Base-by-base conservation (phyloP, 148 eudicot species). In the Cornus controversa region DNA sequence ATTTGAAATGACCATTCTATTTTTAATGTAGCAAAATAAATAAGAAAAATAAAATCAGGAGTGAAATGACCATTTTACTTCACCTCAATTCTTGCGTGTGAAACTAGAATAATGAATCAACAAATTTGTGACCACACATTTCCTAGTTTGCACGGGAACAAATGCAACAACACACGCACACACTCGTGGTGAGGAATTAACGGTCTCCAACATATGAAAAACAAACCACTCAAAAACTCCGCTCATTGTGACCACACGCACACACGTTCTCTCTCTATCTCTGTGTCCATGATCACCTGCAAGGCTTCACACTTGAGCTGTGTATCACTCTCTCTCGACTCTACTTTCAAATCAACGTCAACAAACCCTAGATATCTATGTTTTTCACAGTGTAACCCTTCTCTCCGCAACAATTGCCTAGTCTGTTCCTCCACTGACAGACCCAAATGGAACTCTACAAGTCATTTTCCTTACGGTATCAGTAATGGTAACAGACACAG, bases 231-330 rank as follows among this genome's bases (percentile, higher is more conserved):
- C 82, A 75, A 67, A 75, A 69, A 2, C 34, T 31, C 34, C 28
- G 28, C 78, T 9, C 76, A 79, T 82, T 65, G 82, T 83, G 54
- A 68, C 74, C 79, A 71, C 85, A 9, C 72, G 70, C 80, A 16
- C 5, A 40, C 45, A 40, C 45, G 6, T 0, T 26, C 74, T 34
- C 69, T 54, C 73, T 66, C 45, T 4, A 0, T 26, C 74, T 34
- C 69, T 54, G 70, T 66, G 67, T 26, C 84, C 60, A 82, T 82
- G 85, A 67, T 75, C 69, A 62, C 72, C 47, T 25, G 36, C 68
- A 50, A 70, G 40, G 60, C 72, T 47, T 40, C 73, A 22, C 53
- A 58, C 65, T 27, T 15, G 58, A 45, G 18, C 40, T n/a, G 25
- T 14, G 45, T 57, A 29, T 77, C 78, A 54, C 68, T 76, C 24